phyloP scores from a whole-genome alignment of 305 asterid genomes.

The Solanum aculeatissimum region DNA sequence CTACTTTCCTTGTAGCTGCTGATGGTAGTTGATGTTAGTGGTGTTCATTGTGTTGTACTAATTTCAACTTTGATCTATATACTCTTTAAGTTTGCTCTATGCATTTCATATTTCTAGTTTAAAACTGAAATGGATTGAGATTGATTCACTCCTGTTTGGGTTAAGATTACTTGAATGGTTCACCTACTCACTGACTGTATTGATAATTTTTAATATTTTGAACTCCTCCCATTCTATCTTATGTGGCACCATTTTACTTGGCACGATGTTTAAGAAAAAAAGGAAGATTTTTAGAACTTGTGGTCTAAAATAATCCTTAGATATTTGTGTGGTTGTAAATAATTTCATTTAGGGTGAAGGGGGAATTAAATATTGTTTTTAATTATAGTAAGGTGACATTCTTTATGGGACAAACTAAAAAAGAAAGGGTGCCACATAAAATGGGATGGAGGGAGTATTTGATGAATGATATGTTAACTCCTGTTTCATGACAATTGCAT shows the following conservation, averaged over 20 bases:
- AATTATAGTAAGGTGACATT: no score
- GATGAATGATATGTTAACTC: not conserved
- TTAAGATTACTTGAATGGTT: not conserved
- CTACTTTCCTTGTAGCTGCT: not conserved
- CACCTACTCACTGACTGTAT: not conserved
- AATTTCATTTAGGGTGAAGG: no score
- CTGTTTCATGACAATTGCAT: not conserved
- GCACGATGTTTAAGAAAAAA: no score
- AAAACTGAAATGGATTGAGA: not conserved
- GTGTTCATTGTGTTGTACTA: not conserved
- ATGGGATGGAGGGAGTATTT: not conserved
- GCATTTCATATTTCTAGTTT: not conserved
- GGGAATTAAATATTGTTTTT: no score
- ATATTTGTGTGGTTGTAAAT: no score
- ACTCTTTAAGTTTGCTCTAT: not conserved
- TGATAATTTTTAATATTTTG: not conserved
- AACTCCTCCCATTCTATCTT: no score
- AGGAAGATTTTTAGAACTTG: no score
- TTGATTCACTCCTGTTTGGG: not conserved
- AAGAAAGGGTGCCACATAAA: no score
- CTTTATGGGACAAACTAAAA: no score
- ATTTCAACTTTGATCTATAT: not conserved
- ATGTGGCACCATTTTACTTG: no score
- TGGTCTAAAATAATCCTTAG: no score
- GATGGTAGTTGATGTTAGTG: not conserved